Evolutionary conservation across 257 asterid species (phyloP).

Genomic region (Echium plantagineum): DNA sequence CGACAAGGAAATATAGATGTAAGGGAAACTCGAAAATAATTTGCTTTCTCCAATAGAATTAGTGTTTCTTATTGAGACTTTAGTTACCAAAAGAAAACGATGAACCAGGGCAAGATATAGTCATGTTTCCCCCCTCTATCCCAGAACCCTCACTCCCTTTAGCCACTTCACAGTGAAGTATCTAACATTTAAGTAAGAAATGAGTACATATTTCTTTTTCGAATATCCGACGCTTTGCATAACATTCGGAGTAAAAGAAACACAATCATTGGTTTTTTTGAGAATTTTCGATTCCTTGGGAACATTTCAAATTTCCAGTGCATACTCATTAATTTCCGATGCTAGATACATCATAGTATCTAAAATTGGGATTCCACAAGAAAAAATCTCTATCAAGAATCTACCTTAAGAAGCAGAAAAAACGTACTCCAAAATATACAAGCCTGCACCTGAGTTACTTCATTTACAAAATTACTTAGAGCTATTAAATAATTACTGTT

Average conservation of each 20-base stretch:
- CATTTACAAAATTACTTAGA: not conserved
- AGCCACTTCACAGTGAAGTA: not conserved
- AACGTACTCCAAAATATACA: not conserved
- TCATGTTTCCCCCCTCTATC: not conserved
- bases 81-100: no score
- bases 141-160: no score
- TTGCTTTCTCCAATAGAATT: no score
- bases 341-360: not conserved
- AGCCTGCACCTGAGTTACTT: not conserved
- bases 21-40: no score
- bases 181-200: not conserved
- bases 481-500: not conserved
- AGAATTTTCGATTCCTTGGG: not conserved
- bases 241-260: not conserved
- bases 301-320: not conserved
- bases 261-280: not conserved
- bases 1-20: no score
- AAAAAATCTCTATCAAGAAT: no score
- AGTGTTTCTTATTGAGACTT: no score
- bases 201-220: not conserved
- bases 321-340: no score
- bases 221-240: no score
- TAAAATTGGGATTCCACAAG: no score
- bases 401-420: not conserved
- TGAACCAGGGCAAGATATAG: not conserved